A percentile compares a stretch with the other conserved stretches of the same genome.
These are phyloP conservation scores for Clonostachys rosea DNA, from an alignment of 2,329 filamentous ascomycete species.

Conservation along the genomic window DNA sequence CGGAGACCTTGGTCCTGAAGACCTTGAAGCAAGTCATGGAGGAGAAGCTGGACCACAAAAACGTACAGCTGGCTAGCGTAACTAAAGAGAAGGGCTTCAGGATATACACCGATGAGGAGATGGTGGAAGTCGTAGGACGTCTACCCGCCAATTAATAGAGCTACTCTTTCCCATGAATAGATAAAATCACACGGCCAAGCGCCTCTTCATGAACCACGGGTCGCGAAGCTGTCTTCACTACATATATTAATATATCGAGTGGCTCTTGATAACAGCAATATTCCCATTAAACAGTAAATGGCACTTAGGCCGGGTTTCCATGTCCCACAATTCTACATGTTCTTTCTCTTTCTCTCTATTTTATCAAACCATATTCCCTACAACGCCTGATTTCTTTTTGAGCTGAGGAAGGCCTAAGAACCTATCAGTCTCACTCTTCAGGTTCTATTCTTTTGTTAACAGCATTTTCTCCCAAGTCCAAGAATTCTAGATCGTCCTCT, in stretches of 20 bases:
- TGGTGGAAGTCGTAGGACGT: slow-evolving; percentile 86
- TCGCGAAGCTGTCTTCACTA: no score
- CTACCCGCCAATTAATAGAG: slow-evolving; percentile 58
- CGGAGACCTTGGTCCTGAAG: slow-evolving; percentile 93
- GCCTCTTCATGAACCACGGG: no score
- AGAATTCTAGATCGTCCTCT: slow-evolving; percentile 56
- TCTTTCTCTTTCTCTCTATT: no score
- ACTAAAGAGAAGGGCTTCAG: slow-evolving; percentile 97
- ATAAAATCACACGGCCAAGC: not conserved
- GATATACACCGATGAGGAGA: slow-evolving; percentile 98
- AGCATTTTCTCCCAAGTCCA: slow-evolving; percentile 1
- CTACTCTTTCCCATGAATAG: not conserved
- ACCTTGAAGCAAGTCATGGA: slow-evolving; percentile 99
- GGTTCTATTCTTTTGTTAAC: not conserved
- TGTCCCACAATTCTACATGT: no score
- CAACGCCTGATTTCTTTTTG: no score
- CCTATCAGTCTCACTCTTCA: no score
- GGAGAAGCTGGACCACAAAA: slow-evolving; percentile 98
- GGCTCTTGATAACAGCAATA: no score
- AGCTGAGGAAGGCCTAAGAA: no score
- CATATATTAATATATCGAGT: no score
- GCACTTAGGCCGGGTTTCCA: no score
- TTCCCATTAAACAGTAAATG: no score
- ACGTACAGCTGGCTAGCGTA: slow-evolving; percentile 95
- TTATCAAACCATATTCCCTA: no score